phyloP scores from a whole-genome alignment of 129 eudicot genomes.

The sunflower (Helianthus annuus) region DNA sequence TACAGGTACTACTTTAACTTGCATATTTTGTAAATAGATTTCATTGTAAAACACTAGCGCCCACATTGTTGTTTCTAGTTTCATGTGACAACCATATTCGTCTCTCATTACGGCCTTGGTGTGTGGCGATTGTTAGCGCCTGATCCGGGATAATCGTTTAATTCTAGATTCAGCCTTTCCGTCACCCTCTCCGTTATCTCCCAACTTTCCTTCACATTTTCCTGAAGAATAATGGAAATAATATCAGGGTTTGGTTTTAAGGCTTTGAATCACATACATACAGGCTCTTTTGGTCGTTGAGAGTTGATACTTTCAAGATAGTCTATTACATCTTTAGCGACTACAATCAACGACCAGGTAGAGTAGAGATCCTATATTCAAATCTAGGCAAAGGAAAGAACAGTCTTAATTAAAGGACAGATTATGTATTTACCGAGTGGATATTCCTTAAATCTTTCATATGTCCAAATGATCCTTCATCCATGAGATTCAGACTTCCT shows the following conservation, averaged over 20 bases:
- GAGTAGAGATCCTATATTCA: no score
- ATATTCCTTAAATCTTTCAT: slow-evolving; percentile 16
- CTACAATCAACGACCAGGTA: neutral
- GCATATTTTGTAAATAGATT: neutral
- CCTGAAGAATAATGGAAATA: slow-evolving; percentile 29
- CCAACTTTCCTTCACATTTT: slow-evolving; percentile 25
- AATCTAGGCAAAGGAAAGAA: no score
- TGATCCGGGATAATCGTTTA: slow-evolving; percentile 87
- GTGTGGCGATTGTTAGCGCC: slow-evolving; percentile 95
- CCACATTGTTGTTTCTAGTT: slow-evolving; percentile 16
- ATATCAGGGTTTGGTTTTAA: neutral
- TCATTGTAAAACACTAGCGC: slow-evolving; percentile 17
- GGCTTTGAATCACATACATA: no score
- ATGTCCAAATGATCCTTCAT: slow-evolving; percentile 29
- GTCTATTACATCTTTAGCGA: neutral
- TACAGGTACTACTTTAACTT: slow-evolving; percentile 11
- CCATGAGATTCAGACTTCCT: slow-evolving; percentile 53
- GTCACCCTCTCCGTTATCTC: slow-evolving; percentile 11
- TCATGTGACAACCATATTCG: slow-evolving; percentile 7
- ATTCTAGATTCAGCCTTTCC: slow-evolving; percentile 52
- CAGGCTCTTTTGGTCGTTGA: no score
- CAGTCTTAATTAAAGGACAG: neutral
- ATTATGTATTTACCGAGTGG: slow-evolving; percentile 37
- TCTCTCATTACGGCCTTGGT: slow-evolving; percentile 52
- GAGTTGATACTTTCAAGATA: neutral